A percentile compares a stretch with the other conserved stretches of the same genome.
phyloP scores from a whole-genome alignment of 192 early-diverging fungal species.

The Piromyces finnis region DNA sequence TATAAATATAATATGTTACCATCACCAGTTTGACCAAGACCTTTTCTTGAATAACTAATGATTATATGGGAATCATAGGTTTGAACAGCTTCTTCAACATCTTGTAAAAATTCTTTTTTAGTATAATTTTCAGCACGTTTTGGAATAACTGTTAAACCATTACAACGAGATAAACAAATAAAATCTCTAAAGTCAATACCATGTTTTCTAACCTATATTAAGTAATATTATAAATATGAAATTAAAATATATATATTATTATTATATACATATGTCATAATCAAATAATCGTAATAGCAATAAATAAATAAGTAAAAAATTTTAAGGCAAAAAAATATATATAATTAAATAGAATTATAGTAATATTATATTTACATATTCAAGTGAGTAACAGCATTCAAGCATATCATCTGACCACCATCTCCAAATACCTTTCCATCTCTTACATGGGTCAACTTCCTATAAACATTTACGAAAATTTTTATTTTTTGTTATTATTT shows the following conservation, averaged over 20 bases:
- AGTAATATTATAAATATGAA: no score
- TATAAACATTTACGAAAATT: not conserved
- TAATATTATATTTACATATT: not conserved
- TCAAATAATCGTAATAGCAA: no score
- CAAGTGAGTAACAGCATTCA: constrained; percentile 19
- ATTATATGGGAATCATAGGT: constrained; percentile 69
- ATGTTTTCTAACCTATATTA: constrained; percentile 27
- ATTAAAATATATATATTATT: no score
- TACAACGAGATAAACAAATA: constrained; percentile 72
- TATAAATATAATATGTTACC: no score
- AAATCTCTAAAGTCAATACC: constrained; percentile 86
- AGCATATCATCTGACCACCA: constrained; percentile 50
- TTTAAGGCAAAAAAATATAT: no score
- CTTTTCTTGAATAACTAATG: constrained; percentile 59
- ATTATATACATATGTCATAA: no score
- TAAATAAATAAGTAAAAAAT: no score
- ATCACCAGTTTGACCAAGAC: constrained; percentile 76
- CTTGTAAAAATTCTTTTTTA: constrained; percentile 59
- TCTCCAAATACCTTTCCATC: constrained; percentile 90
- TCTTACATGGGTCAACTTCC: constrained; percentile 66
- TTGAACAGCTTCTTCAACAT: constrained; percentile 47
- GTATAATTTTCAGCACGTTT: constrained; percentile 47
- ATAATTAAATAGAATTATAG: no score
- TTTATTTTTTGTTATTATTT: no score
- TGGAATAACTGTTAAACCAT: constrained; percentile 51